Percentiles rank a stretch among this genome's conserved stretches.
Evolutionary conservation across 2,329 filamentous ascomycete species (phyloP).

Genomic region (Cercospora zeae-maydis): DNA sequence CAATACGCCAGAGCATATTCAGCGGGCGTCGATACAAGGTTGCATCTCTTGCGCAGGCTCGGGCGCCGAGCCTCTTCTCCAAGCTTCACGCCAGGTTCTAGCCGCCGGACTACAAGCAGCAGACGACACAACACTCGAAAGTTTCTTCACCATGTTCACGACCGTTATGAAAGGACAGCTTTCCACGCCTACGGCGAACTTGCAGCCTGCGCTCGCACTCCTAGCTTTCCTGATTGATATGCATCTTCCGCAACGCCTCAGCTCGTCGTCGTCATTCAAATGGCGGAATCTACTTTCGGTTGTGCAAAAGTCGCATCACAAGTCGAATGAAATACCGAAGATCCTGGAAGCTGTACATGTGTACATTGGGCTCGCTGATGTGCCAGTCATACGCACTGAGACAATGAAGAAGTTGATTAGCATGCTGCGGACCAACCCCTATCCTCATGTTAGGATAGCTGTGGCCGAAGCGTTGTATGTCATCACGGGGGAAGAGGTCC

Average conservation of each 20-base stretch:
- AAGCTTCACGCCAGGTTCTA: constrained; percentile 64
- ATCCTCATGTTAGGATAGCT: constrained; percentile 62
- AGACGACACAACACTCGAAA: constrained; percentile 3
- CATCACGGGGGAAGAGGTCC: constrained; percentile 35
- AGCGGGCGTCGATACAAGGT: constrained; percentile 58
- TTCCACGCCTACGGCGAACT: constrained; percentile 13
- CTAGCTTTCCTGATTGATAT: constrained; percentile 63
- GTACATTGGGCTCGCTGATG: constrained; percentile 66
- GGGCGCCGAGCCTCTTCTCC: constrained; percentile 72
- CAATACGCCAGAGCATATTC: constrained; percentile 32
- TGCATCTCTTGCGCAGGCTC: constrained; percentile 70
- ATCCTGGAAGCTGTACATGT: constrained; percentile 75
- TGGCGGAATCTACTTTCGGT: constrained; percentile 63
- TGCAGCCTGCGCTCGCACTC: constrained; percentile 66
- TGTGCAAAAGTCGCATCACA: constrained; percentile 76
- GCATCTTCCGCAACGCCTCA: constrained; percentile 42
- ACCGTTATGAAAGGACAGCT: constrained; percentile 25
- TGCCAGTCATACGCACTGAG: constrained; percentile 50
- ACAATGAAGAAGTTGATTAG: constrained; percentile 67
- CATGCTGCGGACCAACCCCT: constrained; percentile 72
- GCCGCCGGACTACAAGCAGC: constrained; percentile 41
- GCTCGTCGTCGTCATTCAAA: constrained; percentile 51
- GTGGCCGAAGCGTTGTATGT: constrained; percentile 44
- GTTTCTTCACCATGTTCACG: constrained; percentile 26
- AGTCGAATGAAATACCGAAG: constrained; percentile 76